Base-by-base conservation (phyloP, 176 grass and related monocot species). In the Melocanna baccifera region DNA sequence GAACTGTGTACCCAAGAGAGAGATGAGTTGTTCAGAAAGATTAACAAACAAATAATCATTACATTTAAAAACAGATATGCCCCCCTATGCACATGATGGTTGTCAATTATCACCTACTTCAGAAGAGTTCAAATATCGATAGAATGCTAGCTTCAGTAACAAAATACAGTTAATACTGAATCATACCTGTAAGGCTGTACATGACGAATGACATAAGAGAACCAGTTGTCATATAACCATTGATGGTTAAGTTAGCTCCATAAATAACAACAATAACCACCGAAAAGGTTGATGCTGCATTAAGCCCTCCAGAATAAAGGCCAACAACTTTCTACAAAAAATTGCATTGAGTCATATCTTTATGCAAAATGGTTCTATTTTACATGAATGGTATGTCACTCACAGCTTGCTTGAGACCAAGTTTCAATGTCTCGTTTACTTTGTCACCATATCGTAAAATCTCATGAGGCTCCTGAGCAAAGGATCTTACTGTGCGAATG, bases 201-300 rank as follows among this genome's bases (percentile, higher is more conserved):
- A 99, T 84, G 53, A 99, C 92, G 90, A 99, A 99, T 62, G 96
- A 99, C 29, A 93, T 99, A 80, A 99, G 96, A 87, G 85, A 94
- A 83, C 96, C 93, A 79, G 88, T 91, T 86, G 96, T 96, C 96
- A 99, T 99, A 81, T 83, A 92, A 28, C 96, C 93, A 55, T 89
- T 89, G 81, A 99, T 99, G 42, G 96, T 94, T 89, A 99, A 93
- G 64, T 94, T 92, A 82, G 96, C 93, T 12, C 96, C 91, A 89
- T 94, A 99, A 88, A 99, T 94, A 73, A 99, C 89, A 15, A 99
- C 93, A 80, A 85, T 58, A 63, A 99, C 84, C 64, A 99, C 88
- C 13, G 96, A 99, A 59, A 99, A 40, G 47, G 93, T 99, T 55
- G 96, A 92, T 30, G 96, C 93, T 70, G 93, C 93, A 86, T 92